Conservation (phyloP, 2,329 filamentous ascomycete genomes). For the Arthrinium phaeospermum region DNA sequence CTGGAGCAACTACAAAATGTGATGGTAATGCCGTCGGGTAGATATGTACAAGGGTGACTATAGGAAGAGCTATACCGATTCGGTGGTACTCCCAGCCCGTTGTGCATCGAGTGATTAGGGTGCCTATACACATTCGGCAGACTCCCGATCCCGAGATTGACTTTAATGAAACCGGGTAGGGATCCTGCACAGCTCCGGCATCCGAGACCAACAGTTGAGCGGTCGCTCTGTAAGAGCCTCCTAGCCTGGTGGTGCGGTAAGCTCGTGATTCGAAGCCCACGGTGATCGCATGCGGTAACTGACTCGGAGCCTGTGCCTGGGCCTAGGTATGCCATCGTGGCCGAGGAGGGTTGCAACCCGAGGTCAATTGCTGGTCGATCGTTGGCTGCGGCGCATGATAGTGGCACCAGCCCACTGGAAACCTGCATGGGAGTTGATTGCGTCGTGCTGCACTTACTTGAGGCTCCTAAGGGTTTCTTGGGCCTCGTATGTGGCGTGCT, state of each 20-base stretch:
- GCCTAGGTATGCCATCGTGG: background rate
- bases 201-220: background rate
- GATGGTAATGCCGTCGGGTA: background rate
- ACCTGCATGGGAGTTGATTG: background rate
- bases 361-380: background rate
- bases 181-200: background rate
- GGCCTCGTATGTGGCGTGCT: background rate
- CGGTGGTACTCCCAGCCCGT: background rate
- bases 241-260: background rate
- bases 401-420: slow-evolving; percentile 10
- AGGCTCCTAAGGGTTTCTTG: background rate
- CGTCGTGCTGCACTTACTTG: background rate
- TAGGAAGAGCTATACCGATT: background rate
- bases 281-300: background rate
- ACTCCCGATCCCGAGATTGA: background rate
- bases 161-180: background rate
- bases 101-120: background rate
- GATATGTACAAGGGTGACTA: background rate
- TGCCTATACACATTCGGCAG: background rate
- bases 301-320: background rate
- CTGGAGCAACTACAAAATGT: background rate
- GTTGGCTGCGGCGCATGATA: background rate
- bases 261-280: slow-evolving; percentile 6
- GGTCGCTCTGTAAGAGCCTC: background rate
- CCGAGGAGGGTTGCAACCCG: slow-evolving; percentile 2